A percentile compares a stretch with the other conserved stretches of the same genome.
These are phyloP conservation scores for Ceratobasidium papillatum DNA, from an alignment of 1,284 basidiomycete species.

Conservation along the genomic window DNA sequence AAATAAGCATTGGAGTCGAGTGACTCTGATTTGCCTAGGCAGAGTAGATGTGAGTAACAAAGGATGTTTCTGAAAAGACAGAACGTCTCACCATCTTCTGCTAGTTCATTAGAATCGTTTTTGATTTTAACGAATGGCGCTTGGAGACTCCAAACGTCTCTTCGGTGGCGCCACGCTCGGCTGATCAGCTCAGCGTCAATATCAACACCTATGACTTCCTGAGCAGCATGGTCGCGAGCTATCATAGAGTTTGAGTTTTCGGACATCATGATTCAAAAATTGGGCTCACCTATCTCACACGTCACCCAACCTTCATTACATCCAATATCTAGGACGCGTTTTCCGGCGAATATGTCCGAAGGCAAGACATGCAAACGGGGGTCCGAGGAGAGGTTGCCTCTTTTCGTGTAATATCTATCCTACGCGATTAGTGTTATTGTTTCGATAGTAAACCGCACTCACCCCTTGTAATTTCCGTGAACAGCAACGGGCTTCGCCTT, in stretches of 20 bases:
- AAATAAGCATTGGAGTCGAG: slow-evolving; percentile 59
- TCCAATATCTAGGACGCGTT: slow-evolving; percentile 77
- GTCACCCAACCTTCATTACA: slow-evolving; percentile 86
- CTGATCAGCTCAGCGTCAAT: slow-evolving; percentile 76
- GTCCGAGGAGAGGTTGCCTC: slow-evolving; percentile 59
- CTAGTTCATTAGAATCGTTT: neutral
- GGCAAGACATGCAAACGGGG: slow-evolving; percentile 69
- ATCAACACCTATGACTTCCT: slow-evolving; percentile 78
- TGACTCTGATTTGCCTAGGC: neutral
- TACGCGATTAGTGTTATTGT: neutral
- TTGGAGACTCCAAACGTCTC: slow-evolving; percentile 73
- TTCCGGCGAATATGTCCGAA: slow-evolving; percentile 59
- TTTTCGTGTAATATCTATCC: slow-evolving; percentile 74
- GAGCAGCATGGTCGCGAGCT: slow-evolving; percentile 71
- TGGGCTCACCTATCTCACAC: slow-evolving; percentile 75
- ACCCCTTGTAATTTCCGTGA: slow-evolving; percentile 34
- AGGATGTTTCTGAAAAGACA: neutral
- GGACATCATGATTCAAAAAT: neutral
- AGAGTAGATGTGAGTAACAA: neutral
- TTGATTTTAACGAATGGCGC: slow-evolving; percentile 51
- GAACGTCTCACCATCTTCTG: neutral
- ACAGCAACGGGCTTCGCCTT: slow-evolving; percentile 12
- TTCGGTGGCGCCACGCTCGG: slow-evolving; percentile 72
- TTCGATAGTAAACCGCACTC: neutral
- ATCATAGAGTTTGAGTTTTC: slow-evolving; percentile 1